These are phyloP conservation scores for Leccinum uliginosum DNA, from an alignment of 768 basidiomycete genomes.

Conservation along the genomic window DNA sequence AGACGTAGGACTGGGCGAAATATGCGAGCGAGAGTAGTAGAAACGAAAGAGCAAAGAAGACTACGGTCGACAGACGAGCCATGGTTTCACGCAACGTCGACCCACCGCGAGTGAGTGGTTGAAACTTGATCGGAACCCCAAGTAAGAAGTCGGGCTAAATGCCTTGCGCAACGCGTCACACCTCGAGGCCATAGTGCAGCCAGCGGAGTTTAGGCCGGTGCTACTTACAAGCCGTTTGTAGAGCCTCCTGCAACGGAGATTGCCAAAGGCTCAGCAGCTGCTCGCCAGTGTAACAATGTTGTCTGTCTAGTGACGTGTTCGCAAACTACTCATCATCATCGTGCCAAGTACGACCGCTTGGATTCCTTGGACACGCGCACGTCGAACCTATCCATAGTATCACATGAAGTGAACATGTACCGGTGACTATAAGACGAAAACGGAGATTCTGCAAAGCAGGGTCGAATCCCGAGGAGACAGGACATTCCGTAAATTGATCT, in stretches of 20 bases:
- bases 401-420: constrained; percentile 1
- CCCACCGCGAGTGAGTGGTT: constrained; percentile 2
- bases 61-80: constrained; percentile 21
- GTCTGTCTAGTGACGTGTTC: too few species aligned
- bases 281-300: neutral
- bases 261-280: neutral
- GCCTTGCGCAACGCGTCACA: constrained; percentile 12
- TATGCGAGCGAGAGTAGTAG: constrained; percentile 30
- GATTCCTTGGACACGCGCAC: neutral
- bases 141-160: constrained; percentile 1
- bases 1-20: constrained; percentile 26
- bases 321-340: too few species aligned
- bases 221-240: neutral
- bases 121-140: constrained; percentile 7
- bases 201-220: constrained; percentile 20
- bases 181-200: constrained; percentile 25
- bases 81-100: constrained; percentile 11
- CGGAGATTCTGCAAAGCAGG: neutral
- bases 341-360: too few species aligned
- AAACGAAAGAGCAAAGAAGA: constrained; percentile 22
- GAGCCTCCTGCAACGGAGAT: neutral
- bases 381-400: neutral
- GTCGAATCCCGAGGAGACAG: neutral
- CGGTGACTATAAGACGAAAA: neutral
- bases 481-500: neutral